These are phyloP conservation scores for Aureobasidium sp. DNA, from an alignment of 2,329 filamentous ascomycete species.

Conservation along the genomic window DNA sequence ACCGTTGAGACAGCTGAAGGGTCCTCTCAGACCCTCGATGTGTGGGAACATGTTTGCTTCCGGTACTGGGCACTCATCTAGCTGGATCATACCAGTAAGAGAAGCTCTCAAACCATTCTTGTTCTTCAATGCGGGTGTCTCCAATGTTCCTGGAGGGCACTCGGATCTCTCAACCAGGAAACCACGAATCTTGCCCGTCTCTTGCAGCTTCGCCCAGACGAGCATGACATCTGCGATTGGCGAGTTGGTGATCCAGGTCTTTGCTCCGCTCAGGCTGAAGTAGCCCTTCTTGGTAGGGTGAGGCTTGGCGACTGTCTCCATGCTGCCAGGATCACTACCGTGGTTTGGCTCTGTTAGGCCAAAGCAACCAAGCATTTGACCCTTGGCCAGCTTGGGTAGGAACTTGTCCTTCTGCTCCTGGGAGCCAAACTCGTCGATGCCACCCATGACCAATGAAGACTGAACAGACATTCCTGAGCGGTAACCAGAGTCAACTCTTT, in stretches of 20 bases:
- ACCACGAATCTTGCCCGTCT: slow-evolving; percentile 87
- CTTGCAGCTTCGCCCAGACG: slow-evolving; percentile 88
- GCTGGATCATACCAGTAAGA: slow-evolving; percentile 95
- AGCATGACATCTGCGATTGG: slow-evolving; percentile 79
- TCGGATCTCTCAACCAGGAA: slow-evolving; percentile 82
- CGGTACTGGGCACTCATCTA: slow-evolving; percentile 83
- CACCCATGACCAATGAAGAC: slow-evolving; percentile 87
- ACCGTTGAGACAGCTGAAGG: slow-evolving; percentile 90
- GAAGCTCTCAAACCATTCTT: slow-evolving; percentile 92
- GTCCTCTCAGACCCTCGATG: slow-evolving; percentile 77
- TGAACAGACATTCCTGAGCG: slow-evolving; percentile 91
- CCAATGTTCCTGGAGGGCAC: slow-evolving; percentile 80
- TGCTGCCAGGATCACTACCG: slow-evolving; percentile 81
- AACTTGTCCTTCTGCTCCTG: slow-evolving; percentile 81
- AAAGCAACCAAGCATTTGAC: slow-evolving; percentile 76
- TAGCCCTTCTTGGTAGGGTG: slow-evolving; percentile 81
- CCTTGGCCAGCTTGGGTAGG: slow-evolving; percentile 72
- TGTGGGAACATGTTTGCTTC: slow-evolving; percentile 90
- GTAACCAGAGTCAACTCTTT: slow-evolving; percentile 86
- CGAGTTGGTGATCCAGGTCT: slow-evolving; percentile 95
- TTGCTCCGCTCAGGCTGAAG: slow-evolving; percentile 69
- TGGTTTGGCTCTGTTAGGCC: slow-evolving; percentile 90
- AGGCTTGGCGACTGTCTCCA: slow-evolving; percentile 80
- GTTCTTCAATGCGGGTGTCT: slow-evolving; percentile 87
- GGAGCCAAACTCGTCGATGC: slow-evolving; percentile 82